Base-by-base conservation (phyloP, 2,329 filamentous ascomycete species). In the Aspergillus udagawae region DNA sequence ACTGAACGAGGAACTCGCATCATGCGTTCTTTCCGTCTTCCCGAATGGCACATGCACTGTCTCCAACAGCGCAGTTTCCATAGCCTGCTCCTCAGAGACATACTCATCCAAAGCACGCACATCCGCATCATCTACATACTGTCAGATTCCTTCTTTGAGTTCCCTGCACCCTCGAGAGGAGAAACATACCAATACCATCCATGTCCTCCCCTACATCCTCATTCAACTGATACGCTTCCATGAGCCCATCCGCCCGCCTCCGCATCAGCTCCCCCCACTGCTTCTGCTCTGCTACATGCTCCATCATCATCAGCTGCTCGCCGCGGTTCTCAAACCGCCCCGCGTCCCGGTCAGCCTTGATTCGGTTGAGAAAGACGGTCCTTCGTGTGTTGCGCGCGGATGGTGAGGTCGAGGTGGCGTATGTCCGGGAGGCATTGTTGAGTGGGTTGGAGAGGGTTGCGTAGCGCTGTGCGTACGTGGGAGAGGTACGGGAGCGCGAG, bases 291-390 rank as follows among this genome's bases (percentile, higher is more conserved):
- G 66, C 70, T 55, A 73, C 63, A 65, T 70, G 70, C 59, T 79
- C 77, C 73, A 71, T 75, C 62, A 66, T 74, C 69, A 71, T 73
- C 57, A 74, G 70, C 70, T 71, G 76, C 65, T 72, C 80, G 62
- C 71, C 75, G 61, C 69, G 74, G 61, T 66, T 67, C 59, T 75
- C 71, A 54, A 74, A 75, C 7, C 73, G 70, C 0, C 67, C 70
- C 38, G 67, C 64, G 14, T 77, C 74, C 29, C 77, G 73, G 45
- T 72, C 70, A n/a, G 65, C 66, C 51, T 71, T 73, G 20, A 79
- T 68, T 23, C 73, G 71, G 60, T 77, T 77, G 3, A 78, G 62
- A 54, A 79, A 79, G 48, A 70, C 66, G 23, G 67, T 69, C 52
- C 74, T 74, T 27, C 73, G 70, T 35, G 72, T 68, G 10, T 69